Evolutionary conservation across 208 protist species (phyloP), one percentile per base, ranked within the genome.

Genomic region (Crithidia mellificae): DNA sequence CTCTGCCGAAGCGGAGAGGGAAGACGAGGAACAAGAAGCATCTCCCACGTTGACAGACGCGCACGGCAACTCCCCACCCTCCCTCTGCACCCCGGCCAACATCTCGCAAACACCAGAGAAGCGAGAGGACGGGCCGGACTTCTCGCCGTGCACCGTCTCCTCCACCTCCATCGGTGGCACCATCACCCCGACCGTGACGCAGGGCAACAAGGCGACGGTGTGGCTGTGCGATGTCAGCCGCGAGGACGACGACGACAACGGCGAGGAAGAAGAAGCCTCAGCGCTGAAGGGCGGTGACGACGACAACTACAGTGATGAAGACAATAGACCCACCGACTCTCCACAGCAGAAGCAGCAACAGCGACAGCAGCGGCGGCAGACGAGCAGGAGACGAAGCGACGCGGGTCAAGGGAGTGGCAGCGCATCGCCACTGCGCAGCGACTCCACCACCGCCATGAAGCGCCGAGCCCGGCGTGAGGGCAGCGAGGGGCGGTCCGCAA

Each of bases 141-240:
- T 62, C 2, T 62, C 56, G 20, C 41, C 41, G 15, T 62, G 22
- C 39, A 62, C 56, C 39, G 56, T 50, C 25, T 47, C 56, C 15
- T 25, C 56, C 25, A 62, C 39, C 3, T 50, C 56, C 5, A 38
- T 50, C 19, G 56, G 56, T 24, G 56, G 25, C 25, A 24, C 41
- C 22, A 11, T 62, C 20, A 62, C 39, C 6, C 56, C 56, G 2
- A 44, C 17, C 12, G 4, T 44, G 22, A 3, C 41, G 17, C 32
- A 43, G 14, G 11, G 39, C 25, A n/a, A n/a, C n/a, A 29, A 25
- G 14, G 27, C 8, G 6, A 62, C 2, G 11, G 56, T 47, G 11
- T 47, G 56, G 39, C 25, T 51, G 24, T 62, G 56, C 41, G 56
- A 62, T 36, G 56, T 62, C 41, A 62, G 56, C 56, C 41, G 56